Percentiles rank a stretch among this genome's conserved stretches.
Evolutionary conservation across 148 eudicot species (phyloP).

Genomic region (Amaranthus cruentus): DNA sequence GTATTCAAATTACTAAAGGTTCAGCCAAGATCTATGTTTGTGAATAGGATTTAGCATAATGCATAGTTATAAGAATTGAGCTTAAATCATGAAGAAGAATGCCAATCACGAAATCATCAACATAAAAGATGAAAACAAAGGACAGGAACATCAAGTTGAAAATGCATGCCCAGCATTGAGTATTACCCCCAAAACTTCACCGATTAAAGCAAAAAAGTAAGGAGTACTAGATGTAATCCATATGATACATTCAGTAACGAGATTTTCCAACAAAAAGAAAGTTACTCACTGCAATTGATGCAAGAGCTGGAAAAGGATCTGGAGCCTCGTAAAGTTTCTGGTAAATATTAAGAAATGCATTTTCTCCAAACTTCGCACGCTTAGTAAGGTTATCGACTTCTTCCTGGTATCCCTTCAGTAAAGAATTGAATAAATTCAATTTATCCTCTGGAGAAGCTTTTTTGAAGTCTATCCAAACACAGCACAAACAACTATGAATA

Average conservation of each 20-base stretch:
- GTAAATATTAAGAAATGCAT: constrained; percentile 93
- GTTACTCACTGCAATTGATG: constrained; percentile 77
- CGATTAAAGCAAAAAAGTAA: neutral
- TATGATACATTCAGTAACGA: neutral
- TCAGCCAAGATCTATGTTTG: neutral
- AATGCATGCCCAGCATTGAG: neutral
- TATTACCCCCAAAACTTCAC: neutral
- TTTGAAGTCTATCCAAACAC: constrained; percentile 67
- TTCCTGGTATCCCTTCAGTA: constrained; percentile 95
- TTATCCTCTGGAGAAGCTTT: constrained; percentile 87
- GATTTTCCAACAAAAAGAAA: neutral
- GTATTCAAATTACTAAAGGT: neutral
- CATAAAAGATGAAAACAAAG: neutral
- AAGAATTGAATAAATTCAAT: constrained; percentile 62
- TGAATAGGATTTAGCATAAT: neutral
- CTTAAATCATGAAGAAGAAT: neutral
- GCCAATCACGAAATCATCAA: neutral
- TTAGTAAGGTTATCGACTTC: constrained; percentile 98
- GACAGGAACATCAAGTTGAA: neutral
- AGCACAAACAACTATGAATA: constrained; percentile 15
- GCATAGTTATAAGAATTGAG: too few relatives aligned
- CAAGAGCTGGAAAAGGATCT: constrained; percentile 89
- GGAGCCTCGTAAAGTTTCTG: constrained; percentile 99
- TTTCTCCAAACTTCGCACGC: constrained; percentile 95
- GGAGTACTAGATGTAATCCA: neutral